Conservation (phyloP, 208 protist species). For the Trypanosoma rangeli region DNA sequence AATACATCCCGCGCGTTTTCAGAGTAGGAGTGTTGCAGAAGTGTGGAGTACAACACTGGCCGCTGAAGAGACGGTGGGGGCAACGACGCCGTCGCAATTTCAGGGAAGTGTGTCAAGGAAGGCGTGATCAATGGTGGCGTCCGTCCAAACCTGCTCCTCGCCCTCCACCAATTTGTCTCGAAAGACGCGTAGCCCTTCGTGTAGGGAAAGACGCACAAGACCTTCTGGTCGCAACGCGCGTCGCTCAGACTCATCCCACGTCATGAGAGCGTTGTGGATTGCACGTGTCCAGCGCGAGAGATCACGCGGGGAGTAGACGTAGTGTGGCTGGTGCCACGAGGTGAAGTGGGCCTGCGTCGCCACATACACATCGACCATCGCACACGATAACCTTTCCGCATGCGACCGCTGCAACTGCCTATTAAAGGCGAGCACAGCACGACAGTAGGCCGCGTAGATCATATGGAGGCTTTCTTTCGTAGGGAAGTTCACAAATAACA, state of each 20-base stretch:
- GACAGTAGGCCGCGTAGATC: constrained; percentile 98
- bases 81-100: constrained; percentile 21
- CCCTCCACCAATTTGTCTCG: constrained; percentile 91
- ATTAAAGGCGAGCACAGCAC: constrained; percentile 90
- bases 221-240: constrained; percentile 40
- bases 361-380: constrained; percentile 97
- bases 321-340: constrained; percentile 96
- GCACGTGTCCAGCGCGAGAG: constrained; percentile 98
- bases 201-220: constrained; percentile 94
- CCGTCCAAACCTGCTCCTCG: constrained; percentile 96
- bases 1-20: constrained; percentile 89
- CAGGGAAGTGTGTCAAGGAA: constrained; percentile 88
- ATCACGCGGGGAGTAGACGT: constrained; percentile 99
- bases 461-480: constrained; percentile 94
- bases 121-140: constrained; percentile 70
- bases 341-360: constrained; percentile 94
- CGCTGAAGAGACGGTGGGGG: constrained; percentile 51
- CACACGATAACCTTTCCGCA: constrained; percentile 71
- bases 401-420: constrained; percentile 51
- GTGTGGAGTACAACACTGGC: constrained; percentile 97
- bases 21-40: constrained; percentile 92
- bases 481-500: constrained; percentile 99
- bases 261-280: constrained; percentile 93
- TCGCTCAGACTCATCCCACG: constrained; percentile 53
- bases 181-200: constrained; percentile 98